Conservation (phyloP, 2,329 filamentous ascomycete species). For the Fusarium pseudoanthophilum region DNA sequence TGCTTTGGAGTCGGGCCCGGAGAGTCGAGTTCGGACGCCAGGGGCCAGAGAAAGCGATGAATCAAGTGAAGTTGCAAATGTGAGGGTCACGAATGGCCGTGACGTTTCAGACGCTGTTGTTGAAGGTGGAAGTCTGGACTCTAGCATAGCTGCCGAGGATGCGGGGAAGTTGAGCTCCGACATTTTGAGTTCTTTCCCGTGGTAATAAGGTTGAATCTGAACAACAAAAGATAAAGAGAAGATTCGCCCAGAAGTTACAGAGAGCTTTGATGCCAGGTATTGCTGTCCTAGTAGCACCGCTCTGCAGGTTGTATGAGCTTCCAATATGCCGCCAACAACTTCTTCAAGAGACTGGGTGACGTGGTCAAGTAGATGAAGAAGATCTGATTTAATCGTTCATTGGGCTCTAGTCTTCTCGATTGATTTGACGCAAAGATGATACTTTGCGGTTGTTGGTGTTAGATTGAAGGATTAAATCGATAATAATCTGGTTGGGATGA, state of each 20-base stretch:
- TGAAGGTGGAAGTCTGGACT: constrained; percentile 48
- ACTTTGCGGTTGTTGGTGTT: too few relatives aligned
- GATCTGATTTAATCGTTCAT: background rate
- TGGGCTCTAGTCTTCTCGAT: too few relatives aligned
- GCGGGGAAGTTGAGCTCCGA: constrained; percentile 50
- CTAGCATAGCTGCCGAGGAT: constrained; percentile 47
- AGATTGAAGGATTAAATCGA: background rate
- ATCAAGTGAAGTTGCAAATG: constrained; percentile 92
- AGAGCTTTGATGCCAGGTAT: background rate
- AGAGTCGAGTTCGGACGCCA: constrained; percentile 83
- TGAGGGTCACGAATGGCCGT: constrained; percentile 76
- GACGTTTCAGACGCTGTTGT: background rate
- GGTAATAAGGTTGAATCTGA: background rate
- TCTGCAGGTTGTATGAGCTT: background rate
- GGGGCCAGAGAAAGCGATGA: constrained; percentile 79
- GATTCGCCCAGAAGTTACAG: background rate
- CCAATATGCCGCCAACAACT: constrained; percentile 32
- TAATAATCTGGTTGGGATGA: constrained; percentile 6
- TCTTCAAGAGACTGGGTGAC: background rate
- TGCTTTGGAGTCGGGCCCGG: constrained; percentile 83
- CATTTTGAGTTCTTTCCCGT: constrained; percentile 41
- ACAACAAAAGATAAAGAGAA: background rate
- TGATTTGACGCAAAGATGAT: background rate
- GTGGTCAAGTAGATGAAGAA: constrained; percentile 1
- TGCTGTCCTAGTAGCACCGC: background rate